Evolutionary conservation across 2,329 filamentous ascomycete species (phyloP), one percentile per base, ranked within the genome.

Genomic region (Colletotrichum theobromicola): DNA sequence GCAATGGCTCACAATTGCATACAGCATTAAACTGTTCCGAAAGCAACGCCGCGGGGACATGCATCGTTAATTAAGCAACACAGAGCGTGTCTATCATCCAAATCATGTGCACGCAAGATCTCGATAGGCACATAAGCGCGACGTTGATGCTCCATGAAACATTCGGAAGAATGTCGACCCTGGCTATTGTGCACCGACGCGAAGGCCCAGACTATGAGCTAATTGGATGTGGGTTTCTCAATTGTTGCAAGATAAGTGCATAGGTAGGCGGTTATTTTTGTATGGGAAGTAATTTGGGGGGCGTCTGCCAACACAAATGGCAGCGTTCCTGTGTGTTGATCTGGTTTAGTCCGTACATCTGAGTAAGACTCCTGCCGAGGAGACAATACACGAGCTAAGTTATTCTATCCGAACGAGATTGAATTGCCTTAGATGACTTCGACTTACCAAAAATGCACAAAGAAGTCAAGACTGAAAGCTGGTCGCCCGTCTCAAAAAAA

Each of bases 11-110:
- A 32, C 30, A 32, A 8, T 8, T 32, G 7, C 30, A 5, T 32
- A 32, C 2, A 32, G 3, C 42, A 2, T 21, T 0, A 21, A 0
- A 21, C 5, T 10, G 13, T 21, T 21, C 2, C 0, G 5, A 46
- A 32, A 46, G 10, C 42, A 13, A 21, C 21, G 1, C 7, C n/a
- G n/a, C 9, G 5, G 18, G 42, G 9, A 46, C 0, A 13, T 13
- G 9, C 21, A n/a, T 46, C n/a, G 2, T 32, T 32, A 32, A 46
- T 3, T 3, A 46, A 3, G 42, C 2, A 2, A 10, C n/a, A 13
- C 42, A 46, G 1, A 21, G 13, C 2, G 2, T 7, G 5, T 46
- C 5, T 2, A n/a, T 12, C 18, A 46, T 21, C 18, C 42, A 4
- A n/a, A 21, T 21, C 18, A 6, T 46, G 12, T 4, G 10, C 16